Evolutionary conservation across 2,329 filamentous ascomycete species (phyloP), one percentile per base, ranked within the genome.

Genomic region (Graphilbum fragrans): DNA sequence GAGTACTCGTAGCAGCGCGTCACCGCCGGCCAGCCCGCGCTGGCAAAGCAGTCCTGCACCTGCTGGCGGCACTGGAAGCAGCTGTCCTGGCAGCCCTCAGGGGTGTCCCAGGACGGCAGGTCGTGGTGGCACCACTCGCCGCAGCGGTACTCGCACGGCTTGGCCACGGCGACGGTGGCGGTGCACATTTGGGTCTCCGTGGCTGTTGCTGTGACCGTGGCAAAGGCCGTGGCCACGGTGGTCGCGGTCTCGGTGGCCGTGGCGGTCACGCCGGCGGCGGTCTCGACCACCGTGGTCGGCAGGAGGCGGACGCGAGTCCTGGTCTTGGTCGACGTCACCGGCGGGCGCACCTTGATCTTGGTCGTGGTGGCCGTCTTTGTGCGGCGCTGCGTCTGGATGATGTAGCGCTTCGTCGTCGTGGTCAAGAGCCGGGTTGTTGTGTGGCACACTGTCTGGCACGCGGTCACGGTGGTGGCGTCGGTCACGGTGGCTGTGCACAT

Each of bases 91-190:
- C 72, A 76, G 36, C 56, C 54, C 34, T 52, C 46, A 42, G 58
- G 47, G 51, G 71, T 60, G 33, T 54, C 53, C 57, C 65, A 76
- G 48, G 65, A 57, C 20, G 70, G 70, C 12, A 75, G 53, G 14
- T 68, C 61, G 36, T 60, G 61, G 31, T 63, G 64, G 52, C 69
- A 74, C 70, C 71, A 76, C 45, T 62, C 65, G 37, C 72, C 72
- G 47, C 66, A 67, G 48, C 65, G 59, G 56, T 71, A 75, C 53
- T 75, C 71, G 55, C 71, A 75, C 10, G 68, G 38, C 38, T 37
- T 35, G 16, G 44, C 64, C 20, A 63, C 53, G 11, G 63, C 60
- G 20, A 58, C 54, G 20, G 67, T 72, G 37, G 62, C 57, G 10
- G 65, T 70, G 56, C 71, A 75, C 40, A 69, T 53, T n/a, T 62